Evolutionary conservation across 1,284 basidiomycete genomes (phyloP), one percentile per base, ranked within the genome.

Genomic region (Phellopilus nigrolimitatus): DNA sequence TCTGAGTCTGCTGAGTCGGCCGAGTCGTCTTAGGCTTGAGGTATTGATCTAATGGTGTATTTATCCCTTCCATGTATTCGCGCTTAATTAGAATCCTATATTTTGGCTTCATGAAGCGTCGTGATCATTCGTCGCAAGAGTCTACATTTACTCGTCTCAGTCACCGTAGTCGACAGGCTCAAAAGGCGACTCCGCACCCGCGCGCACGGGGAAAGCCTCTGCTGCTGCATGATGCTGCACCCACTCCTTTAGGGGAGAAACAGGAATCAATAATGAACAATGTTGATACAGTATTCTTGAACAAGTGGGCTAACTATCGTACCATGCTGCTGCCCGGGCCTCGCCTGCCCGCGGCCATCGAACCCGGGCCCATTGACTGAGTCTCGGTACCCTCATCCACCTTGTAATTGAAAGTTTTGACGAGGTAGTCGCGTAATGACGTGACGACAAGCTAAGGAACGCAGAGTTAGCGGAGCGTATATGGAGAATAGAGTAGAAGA

Each of bases 371-470:
- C 36, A 37, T 49, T 33, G 53, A 43, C 12, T 39, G 50, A 39
- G 50, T 30, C 27, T 46, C 36, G 7, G 48, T 36, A 10, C 46
- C 22, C 8, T 54, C 34, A 13, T 37, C 42, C 17, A n/a, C 42
- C 30, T 66, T 42, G 67, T 65, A 58, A 82, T 67, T 41, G 37
- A 38, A 52, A 21, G 50, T 52, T 61, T 88, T 88, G 59, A 72
- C 74, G 60, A 88, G 59, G 60, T 83, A 89, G 60, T 89, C 86
- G 27, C 82, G 73, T 51, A 89, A 69, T 3, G 83, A 79, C 4
- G 70, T 78, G 6, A 78, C 75, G 10, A 86, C 77, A 46, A 88
- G 71, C 85, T 89, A 22, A 17, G 2, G 33, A 37, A 34, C 34
- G 37, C 28, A 41, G 19, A 46, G 27, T 41, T 51, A 45, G 24